phyloP scores from a whole-genome alignment of 139 green algal genomes.

The Ulvella scutata region DNA sequence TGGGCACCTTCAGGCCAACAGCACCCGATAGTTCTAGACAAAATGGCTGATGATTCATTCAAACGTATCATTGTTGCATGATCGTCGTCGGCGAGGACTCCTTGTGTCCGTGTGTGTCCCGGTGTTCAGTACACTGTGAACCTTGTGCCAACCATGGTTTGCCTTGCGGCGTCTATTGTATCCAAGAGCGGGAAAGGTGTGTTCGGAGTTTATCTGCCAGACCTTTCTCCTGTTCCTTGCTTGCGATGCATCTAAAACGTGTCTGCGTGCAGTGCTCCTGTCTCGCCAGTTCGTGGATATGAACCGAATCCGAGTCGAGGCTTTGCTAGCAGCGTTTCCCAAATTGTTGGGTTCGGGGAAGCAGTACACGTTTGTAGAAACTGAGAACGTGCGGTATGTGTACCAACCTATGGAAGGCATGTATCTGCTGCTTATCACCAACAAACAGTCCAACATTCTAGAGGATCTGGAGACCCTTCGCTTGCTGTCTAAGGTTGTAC shows the following conservation, averaged over 20 bases:
- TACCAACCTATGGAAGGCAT: slow-evolving; percentile 96
- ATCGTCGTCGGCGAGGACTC: no score
- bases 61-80: no score
- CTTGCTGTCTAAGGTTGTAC: slow-evolving; percentile 88
- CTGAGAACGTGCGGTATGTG: slow-evolving; percentile 97
- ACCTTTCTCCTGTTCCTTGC: not conserved
- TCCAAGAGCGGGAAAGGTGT: slow-evolving; percentile 84
- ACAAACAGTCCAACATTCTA: slow-evolving; percentile 96
- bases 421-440: slow-evolving; percentile 96
- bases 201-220: not conserved
- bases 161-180: slow-evolving; percentile 76
- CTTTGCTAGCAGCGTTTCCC: slow-evolving; percentile 92
- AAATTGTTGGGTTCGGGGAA: slow-evolving; percentile 91
- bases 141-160: slow-evolving; percentile 78
- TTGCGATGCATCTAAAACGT: not conserved
- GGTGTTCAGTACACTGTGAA: no score
- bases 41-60: no score
- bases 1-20: no score
- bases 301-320: slow-evolving; percentile 94
- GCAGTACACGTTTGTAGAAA: slow-evolving; percentile 99
- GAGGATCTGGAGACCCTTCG: slow-evolving; percentile 97
- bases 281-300: slow-evolving; percentile 97
- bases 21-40: no score
- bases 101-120: no score
- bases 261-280: slow-evolving; percentile 70